Percentiles rank a stretch among this genome's conserved stretches.
phyloP scores from a whole-genome alignment of 2,329 filamentous ascomycete species.

The Alternaria arbusti region DNA sequence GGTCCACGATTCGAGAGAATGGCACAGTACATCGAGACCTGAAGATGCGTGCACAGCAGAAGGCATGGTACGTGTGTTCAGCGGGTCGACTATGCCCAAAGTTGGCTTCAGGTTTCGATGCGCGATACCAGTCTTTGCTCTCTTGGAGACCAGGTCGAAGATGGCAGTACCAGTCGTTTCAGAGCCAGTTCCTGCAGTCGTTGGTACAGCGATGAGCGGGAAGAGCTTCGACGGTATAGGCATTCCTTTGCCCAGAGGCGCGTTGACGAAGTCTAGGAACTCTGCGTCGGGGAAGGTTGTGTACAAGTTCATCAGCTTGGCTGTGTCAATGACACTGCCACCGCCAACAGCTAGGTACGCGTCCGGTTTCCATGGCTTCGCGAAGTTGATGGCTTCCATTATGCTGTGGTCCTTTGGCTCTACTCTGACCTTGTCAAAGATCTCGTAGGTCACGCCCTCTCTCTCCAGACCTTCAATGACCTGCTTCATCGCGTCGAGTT shows the following conservation, averaged over 20 bases:
- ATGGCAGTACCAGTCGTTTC: constrained; percentile 98
- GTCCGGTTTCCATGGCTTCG: constrained; percentile 80
- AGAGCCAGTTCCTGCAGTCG: constrained; percentile 84
- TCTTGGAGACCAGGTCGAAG: constrained; percentile 89
- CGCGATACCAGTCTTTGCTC: constrained; percentile 93
- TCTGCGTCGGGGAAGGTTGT: constrained; percentile 88
- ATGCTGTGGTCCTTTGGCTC: constrained; percentile 96
- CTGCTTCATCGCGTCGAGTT: constrained; percentile 87
- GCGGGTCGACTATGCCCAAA: constrained; percentile 81
- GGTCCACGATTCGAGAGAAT: constrained; percentile 95
- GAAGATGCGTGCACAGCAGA: constrained; percentile 90
- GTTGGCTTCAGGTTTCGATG: constrained; percentile 96
- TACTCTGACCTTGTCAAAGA: constrained; percentile 80
- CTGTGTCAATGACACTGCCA: constrained; percentile 96
- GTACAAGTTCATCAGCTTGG: constrained; percentile 98
- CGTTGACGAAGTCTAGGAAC: constrained; percentile 97
- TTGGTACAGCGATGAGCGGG: constrained; percentile 82
- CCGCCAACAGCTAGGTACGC: constrained; percentile 91
- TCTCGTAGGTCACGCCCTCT: constrained; percentile 79
- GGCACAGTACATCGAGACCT: constrained; percentile 93
- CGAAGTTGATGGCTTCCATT: constrained; percentile 86
- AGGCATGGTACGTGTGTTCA: constrained; percentile 97
- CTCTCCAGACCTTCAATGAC: constrained; percentile 78
- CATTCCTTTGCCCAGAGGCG: constrained; percentile 82
- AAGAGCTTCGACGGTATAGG: constrained; percentile 74